Base-by-base conservation (phyloP, 345 rosid species). In the Eucalyptus regnans region DNA sequence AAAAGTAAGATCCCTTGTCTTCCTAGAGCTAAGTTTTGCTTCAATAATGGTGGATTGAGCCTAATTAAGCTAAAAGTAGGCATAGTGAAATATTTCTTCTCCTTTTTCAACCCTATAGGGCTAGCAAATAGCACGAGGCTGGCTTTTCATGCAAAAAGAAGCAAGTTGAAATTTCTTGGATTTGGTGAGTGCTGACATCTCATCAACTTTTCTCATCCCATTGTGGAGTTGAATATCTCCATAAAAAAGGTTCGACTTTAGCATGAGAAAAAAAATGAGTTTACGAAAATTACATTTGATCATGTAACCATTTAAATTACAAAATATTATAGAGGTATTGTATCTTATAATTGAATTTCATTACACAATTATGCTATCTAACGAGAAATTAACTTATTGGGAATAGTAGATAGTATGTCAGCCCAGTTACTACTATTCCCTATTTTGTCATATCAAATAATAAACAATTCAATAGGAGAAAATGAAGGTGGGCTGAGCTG, bases 381-480 rank as follows among this genome's bases (percentile, higher is more conserved):
- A 64, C 4, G 18, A 64, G 18, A 62, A 29, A 64, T n/a, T 29
- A 2, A 51, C 9, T 51, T 51, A 51, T 51, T 51, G 22, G 56
- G 51, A 99, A 92, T 92, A 96, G 99, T 37, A 98, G 87, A 91
- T 96, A 98, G 91, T 92, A 96, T 37, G 99, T 93, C 29, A 95
- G 90, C 2, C 98, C 96, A 7, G 99, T 98, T 90, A 98, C 99
- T 87, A 95, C 92, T 86, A 96, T 89, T 68, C 99, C 99, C 97
- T 96, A 91, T 86, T 86, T 48, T 54, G 12, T 50, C 43, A 49
- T 37, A 49, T 23, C 4, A 62, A 50, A 71, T 22, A 52, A 22
- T 29, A 41, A 25, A 89, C 31, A 50, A 83, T 52, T 83, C 68
- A 9, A 62, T 49, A 9, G 1, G n/a, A 43, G 43, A 29, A 12